These are phyloP conservation scores for Fagus crenata DNA, from an alignment of 306 rosid species.

Conservation along the genomic window DNA sequence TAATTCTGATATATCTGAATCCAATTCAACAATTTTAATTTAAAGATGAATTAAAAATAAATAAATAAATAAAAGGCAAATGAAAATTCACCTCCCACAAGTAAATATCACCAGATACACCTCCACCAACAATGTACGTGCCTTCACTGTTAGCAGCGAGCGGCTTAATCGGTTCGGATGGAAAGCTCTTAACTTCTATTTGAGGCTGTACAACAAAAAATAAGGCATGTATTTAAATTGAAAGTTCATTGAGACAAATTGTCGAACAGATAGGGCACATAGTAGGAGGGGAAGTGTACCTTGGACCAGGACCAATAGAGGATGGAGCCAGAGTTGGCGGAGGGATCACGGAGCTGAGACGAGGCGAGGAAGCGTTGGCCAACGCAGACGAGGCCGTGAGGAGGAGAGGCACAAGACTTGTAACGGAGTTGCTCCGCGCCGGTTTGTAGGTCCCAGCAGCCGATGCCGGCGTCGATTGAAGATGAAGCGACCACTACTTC, in stretches of 20 bases:
- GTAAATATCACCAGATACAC: constrained; percentile 65
- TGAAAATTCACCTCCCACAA: constrained; percentile 69
- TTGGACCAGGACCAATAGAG: constrained; percentile 80
- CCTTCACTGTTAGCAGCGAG: constrained; percentile 69
- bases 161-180: constrained; percentile 62
- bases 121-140: constrained; percentile 71
- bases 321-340: constrained; percentile 49
- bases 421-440: constrained; percentile 72
- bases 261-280: constrained; percentile 7
- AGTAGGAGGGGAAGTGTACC: constrained; percentile 31
- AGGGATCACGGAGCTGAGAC: constrained; percentile 52
- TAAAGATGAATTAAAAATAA: not conserved
- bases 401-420: constrained; percentile 65
- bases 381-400: constrained; percentile 70
- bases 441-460: constrained; percentile 75
- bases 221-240: not conserved
- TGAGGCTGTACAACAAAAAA: constrained; percentile 52
- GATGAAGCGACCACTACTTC: constrained; percentile 78
- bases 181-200: constrained; percentile 67
- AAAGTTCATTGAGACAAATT: constrained; percentile 8
- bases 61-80: too few relatives aligned
- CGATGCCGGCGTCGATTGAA: constrained; percentile 59
- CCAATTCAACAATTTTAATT: not conserved
- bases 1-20: not conserved
- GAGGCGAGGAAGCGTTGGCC: constrained; percentile 68